These are phyloP conservation scores for Triticum timopheevii DNA, from an alignment of 176 grass and related monocot species.

Conservation along the genomic window DNA sequence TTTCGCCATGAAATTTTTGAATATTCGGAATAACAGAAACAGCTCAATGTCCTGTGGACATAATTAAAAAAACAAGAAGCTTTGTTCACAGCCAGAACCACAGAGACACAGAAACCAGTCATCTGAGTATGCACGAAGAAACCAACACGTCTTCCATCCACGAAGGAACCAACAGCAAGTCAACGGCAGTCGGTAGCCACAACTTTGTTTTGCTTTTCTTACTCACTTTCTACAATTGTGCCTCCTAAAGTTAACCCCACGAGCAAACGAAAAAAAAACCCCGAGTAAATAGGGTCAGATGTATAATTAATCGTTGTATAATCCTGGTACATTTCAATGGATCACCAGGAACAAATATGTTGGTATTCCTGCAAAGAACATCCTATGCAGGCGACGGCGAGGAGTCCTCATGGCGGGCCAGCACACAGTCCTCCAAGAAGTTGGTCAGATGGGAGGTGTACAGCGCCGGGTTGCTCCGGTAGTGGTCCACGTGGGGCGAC, in stretches of 20 bases:
- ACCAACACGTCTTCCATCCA: no score
- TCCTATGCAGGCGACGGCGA: neutral
- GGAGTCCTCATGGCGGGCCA: conserved; percentile 6
- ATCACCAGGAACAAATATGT: conserved; percentile 36
- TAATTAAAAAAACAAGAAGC: no score
- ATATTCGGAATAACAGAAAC: no score
- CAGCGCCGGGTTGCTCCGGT: conserved; percentile 67
- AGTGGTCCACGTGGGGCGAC: conserved; percentile 85
- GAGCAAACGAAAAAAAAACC: neutral
- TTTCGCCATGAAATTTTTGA: no score
- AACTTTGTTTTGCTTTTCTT: no score
- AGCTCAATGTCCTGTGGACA: no score
- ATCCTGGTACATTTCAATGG: conserved; percentile 21
- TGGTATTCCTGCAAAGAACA: conserved; percentile 3
- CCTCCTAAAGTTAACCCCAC: neutral
- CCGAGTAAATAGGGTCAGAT: neutral
- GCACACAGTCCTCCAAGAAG: conserved; percentile 73
- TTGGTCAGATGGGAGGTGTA: conserved; percentile 62
- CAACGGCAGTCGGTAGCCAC: no score
- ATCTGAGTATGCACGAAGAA: neutral
- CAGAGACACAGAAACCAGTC: no score
- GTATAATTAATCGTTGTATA: neutral
- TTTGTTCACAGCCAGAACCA: no score
- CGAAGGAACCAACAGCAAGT: neutral
- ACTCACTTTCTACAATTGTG: neutral